These are phyloP conservation scores for Mycena latifolia DNA, from an alignment of 768 basidiomycete species.

Conservation along the genomic window DNA sequence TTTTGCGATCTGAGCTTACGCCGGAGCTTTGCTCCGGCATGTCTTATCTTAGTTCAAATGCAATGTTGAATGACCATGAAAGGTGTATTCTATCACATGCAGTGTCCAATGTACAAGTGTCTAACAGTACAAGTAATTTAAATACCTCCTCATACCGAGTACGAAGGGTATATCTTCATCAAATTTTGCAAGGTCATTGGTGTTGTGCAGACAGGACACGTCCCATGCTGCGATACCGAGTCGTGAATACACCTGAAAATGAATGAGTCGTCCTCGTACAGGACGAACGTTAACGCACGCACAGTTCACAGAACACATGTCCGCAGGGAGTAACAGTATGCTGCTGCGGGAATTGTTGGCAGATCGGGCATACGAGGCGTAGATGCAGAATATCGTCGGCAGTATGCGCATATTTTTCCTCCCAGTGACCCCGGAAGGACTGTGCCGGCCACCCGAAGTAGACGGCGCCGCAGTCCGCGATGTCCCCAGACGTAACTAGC, in stretches of 20 bases:
- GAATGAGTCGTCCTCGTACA: background rate
- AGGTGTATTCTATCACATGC: no score
- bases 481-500: constrained; percentile 58
- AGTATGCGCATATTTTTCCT: constrained; percentile 13
- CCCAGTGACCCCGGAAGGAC: constrained; percentile 31
- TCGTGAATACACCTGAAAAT: background rate
- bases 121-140: no score
- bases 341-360: constrained; percentile 44
- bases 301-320: constrained; percentile 33
- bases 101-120: no score
- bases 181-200: background rate
- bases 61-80: no score
- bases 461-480: constrained; percentile 52
- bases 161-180: background rate
- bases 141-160: background rate
- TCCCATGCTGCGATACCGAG: background rate
- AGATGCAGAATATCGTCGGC: background rate
- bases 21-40: no score
- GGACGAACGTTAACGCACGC: background rate
- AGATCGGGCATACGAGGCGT: constrained; percentile 44
- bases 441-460: constrained; percentile 61
- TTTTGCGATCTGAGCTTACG: no score
- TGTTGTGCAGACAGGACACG: background rate
- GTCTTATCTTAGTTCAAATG: no score
- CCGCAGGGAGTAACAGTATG: constrained; percentile 45